Conservation (phyloP, 306 rosid genomes). For the Citrullus colocynthis region DNA sequence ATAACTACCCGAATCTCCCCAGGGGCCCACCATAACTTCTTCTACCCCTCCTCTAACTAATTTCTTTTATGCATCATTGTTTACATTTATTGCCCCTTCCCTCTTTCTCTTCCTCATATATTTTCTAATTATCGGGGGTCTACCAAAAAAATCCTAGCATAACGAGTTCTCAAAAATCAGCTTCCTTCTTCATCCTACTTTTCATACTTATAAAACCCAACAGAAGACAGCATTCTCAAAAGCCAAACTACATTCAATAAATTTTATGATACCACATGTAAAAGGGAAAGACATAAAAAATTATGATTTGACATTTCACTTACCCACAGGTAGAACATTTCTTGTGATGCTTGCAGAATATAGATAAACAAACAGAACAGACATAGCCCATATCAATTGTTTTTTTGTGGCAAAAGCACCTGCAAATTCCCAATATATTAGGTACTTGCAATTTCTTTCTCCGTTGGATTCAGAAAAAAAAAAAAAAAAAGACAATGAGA, state of each 20-base stretch:
- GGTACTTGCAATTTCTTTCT: neutral
- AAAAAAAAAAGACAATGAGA: neutral
- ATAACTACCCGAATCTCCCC: too few species aligned
- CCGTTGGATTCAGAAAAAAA: neutral
- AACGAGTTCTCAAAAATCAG: neutral
- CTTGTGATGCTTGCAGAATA: constrained; percentile 90
- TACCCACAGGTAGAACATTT: constrained; percentile 98
- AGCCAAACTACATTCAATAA: neutral
- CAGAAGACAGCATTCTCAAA: neutral
- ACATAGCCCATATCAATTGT: constrained; percentile 93
- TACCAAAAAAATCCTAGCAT: neutral
- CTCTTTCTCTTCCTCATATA: too few species aligned
- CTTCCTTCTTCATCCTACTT: neutral
- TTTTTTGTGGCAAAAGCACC: constrained; percentile 98
- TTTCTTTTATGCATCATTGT: too few species aligned
- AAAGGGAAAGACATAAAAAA: neutral
- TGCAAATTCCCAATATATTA: constrained; percentile 26
- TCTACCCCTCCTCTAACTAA: too few species aligned
- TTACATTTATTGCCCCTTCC: too few species aligned
- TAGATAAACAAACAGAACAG: constrained; percentile 94
- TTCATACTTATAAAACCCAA: neutral
- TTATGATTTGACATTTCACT: constrained; percentile 16
- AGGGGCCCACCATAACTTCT: too few species aligned
- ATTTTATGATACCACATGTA: neutral
- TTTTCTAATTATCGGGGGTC: too few species aligned